Evolutionary conservation across 257 asterid genomes (phyloP), one percentile per base, ranked within the genome.

Genomic region (Fraxinus pennsylvanica): DNA sequence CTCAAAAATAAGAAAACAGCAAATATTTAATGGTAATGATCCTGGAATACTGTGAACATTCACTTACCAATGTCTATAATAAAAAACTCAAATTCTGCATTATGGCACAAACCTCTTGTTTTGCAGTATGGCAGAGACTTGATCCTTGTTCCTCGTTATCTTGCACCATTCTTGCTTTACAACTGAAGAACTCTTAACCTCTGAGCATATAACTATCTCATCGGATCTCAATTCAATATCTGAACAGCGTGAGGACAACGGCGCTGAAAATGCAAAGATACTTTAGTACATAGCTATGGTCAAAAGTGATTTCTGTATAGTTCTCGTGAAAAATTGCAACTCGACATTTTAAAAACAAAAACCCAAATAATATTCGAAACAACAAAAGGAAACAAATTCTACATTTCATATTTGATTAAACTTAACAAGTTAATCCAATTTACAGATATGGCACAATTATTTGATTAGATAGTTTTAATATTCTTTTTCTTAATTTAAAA

Each of bases 101-200:
- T 27, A 63, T 63, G 33, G 35, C 33, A 25, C 70, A 54, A 81
- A 94, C 98, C 97, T 81, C 79, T 74, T 90, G 85, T 91, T 93
- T 76, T 81, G 87, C 79, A 93, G 76, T 71, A 87, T 74, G 80
- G 96, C 97, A 78, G 94, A 91, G 75, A 68, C 83, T 68, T 88
- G 87, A 85, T 91, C 97, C 76, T 83, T 87, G 79, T 90, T 90
- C 91, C 90, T 95, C 19, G 91, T 87, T 82, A 95, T 88, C 84
- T 85, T 90, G 90, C 99, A 95, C 98, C 98, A 93, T 80, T 87
- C 90, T 78, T 78, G 89, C 83, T 87, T 88, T 47, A 73, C 94
- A 77, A 86, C 81, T 25, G 86, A 77, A 73, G 87, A 82, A 77
- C 68, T 75, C 81, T 79, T 87, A 1, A 84, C 82, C 80, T 86